A percentile compares a stretch with the other conserved stretches of the same genome.
Conservation (phyloP, 352 stramenopile species). For the Blastocystis sp. region DNA sequence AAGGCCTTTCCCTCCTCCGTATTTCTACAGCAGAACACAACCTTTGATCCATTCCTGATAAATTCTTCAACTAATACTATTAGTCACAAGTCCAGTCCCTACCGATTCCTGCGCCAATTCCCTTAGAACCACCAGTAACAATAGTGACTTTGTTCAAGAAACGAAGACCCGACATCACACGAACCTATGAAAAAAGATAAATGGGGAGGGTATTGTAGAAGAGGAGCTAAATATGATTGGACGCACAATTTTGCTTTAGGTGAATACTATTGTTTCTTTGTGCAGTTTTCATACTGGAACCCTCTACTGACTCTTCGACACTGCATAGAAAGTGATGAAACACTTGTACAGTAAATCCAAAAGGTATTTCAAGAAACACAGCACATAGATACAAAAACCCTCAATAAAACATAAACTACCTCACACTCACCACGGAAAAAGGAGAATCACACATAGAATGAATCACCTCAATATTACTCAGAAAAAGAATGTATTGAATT, state of each 20-base stretch:
- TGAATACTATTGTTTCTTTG: background rate
- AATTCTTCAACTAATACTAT: conserved; percentile 50
- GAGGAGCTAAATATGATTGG: background rate
- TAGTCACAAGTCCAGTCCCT: background rate
- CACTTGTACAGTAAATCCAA: no score
- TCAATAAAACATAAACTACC: background rate
- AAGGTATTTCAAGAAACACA: background rate
- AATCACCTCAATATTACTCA: background rate
- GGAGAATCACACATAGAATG: conserved; percentile 29
- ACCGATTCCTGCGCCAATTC: conserved; percentile 57
- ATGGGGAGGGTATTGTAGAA: background rate
- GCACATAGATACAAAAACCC: background rate
- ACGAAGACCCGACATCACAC: background rate
- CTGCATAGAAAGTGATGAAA: no score
- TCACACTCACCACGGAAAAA: background rate
- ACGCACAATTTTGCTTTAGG: background rate
- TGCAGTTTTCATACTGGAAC: background rate
- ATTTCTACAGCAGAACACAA: conserved; percentile 59
- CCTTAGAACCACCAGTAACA: conserved; percentile 58
- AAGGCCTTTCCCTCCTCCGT: conserved; percentile 23
- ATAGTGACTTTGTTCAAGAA: conserved; percentile 59
- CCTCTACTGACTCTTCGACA: background rate
- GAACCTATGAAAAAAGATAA: background rate
- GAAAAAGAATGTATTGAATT: conserved; percentile 2
- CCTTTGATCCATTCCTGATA: conserved; percentile 52